Conservation (phyloP, 768 basidiomycete genomes). For the Leucocoprinus sp. region DNA sequence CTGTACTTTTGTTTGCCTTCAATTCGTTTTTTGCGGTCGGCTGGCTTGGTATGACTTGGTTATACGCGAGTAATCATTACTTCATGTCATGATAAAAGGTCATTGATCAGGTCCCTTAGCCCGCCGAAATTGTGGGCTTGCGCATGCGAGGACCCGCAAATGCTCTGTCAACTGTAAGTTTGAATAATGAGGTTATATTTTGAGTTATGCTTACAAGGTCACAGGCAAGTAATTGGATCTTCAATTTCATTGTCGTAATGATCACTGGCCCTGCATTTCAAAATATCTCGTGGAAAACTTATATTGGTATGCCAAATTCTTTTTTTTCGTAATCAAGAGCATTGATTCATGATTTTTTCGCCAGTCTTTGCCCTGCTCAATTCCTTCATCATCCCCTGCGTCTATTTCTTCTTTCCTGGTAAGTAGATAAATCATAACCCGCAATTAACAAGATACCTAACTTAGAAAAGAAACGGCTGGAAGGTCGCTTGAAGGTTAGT, state of each 20-base stretch:
- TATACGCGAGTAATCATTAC: slow-evolving; percentile 39
- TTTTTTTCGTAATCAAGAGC: neutral
- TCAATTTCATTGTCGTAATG: slow-evolving; percentile 56
- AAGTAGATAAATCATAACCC: slow-evolving; percentile 3
- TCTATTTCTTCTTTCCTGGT: slow-evolving; percentile 51
- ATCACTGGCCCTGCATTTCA: slow-evolving; percentile 52
- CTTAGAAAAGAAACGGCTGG: slow-evolving; percentile 41
- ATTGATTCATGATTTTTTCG: neutral
- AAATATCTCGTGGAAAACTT: slow-evolving; percentile 51
- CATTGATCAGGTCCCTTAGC: slow-evolving; percentile 23
- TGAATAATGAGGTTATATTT: neutral
- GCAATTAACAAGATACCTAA: neutral
- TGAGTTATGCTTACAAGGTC: neutral
- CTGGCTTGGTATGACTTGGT: slow-evolving; percentile 67
- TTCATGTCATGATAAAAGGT: neutral
- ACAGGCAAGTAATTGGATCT: slow-evolving; percentile 43
- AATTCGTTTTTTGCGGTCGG: slow-evolving; percentile 65
- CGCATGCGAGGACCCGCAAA: slow-evolving; percentile 58
- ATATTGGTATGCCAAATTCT: slow-evolving; percentile 31
- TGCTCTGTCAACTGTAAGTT: slow-evolving; percentile 44
- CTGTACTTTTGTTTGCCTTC: slow-evolving; percentile 58
- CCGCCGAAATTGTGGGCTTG: slow-evolving; percentile 58
- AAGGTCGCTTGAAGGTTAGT: slow-evolving; percentile 42
- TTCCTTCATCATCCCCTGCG: slow-evolving; percentile 45
- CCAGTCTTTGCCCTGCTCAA: slow-evolving; percentile 49